Conservation (phyloP, 768 basidiomycete species). For the Asterophora parasitica region DNA sequence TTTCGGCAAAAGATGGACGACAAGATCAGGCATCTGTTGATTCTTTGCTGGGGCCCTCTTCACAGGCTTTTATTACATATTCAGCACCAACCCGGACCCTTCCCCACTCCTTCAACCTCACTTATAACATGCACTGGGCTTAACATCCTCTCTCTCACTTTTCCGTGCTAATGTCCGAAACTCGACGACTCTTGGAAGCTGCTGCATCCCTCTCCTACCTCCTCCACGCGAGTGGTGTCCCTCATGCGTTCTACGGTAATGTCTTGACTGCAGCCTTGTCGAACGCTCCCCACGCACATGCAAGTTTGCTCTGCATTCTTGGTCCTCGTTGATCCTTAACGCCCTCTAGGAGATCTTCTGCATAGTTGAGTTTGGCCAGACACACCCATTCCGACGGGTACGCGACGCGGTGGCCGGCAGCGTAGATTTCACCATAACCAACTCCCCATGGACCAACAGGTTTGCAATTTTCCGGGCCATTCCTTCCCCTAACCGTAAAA, state of each 20-base stretch:
- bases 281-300: conserved; percentile 61
- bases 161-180: conserved; percentile 56
- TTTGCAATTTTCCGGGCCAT: conserved; percentile 24
- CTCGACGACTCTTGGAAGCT: conserved; percentile 70
- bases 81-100: conserved; percentile 30
- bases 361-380: conserved; percentile 71
- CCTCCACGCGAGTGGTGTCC: conserved; percentile 51
- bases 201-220: conserved; percentile 68
- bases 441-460: conserved; percentile 88
- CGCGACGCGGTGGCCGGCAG: conserved; percentile 67
- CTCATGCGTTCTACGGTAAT: conserved; percentile 81
- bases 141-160: conserved; percentile 28
- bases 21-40: conserved; percentile 43
- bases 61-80: conserved; percentile 49
- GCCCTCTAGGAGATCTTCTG: conserved; percentile 70
- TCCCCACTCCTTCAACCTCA: conserved; percentile 34
- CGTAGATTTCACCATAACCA: conserved; percentile 59
- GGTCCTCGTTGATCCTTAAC: conserved; percentile 10
- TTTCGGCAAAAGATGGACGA: conserved; percentile 31
- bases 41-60: conserved; percentile 39
- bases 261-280: conserved; percentile 67
- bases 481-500: conserved; percentile 7
- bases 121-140: conserved; percentile 52
- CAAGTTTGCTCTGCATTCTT: conserved; percentile 27
- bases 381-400: conserved; percentile 75